phyloP scores from a whole-genome alignment of 23 red algal genomes.

The Gracilariopsis chorda region DNA sequence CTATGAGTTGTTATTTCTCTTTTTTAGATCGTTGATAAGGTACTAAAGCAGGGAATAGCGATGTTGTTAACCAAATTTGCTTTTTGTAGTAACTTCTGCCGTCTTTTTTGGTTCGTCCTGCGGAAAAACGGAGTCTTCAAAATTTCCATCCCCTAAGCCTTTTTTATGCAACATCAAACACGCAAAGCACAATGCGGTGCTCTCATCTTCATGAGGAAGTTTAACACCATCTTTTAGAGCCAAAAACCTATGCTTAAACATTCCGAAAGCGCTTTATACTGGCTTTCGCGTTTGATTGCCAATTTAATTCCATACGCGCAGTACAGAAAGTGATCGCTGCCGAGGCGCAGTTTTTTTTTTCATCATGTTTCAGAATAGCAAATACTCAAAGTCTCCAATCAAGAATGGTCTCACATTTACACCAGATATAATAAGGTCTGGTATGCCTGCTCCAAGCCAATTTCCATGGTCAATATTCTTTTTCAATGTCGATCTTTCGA shows the following conservation, averaged over 20 bases:
- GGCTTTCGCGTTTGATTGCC: not conserved
- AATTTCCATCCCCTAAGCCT: too few relatives aligned
- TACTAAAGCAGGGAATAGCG: constrained; percentile 1
- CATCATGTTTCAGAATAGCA: not conserved
- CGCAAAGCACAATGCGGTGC: not conserved
- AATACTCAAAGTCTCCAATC: constrained; percentile 13
- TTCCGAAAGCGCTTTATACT: constrained; percentile 14
- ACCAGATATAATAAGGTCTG: not conserved
- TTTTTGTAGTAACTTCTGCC: not conserved
- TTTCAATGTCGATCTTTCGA: not conserved
- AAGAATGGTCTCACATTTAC: not conserved
- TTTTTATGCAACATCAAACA: too few relatives aligned
- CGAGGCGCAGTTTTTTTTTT: not conserved
- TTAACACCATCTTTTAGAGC: not conserved
- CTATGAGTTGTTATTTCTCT: not conserved
- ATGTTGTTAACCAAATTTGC: not conserved
- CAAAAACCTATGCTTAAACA: constrained; percentile 15
- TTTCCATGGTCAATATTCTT: not conserved
- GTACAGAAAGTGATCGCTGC: not conserved
- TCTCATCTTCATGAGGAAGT: constrained; percentile 22
- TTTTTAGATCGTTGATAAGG: not conserved
- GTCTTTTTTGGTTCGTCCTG: not conserved
- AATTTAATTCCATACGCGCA: not conserved
- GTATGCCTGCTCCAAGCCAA: constrained; percentile 11
- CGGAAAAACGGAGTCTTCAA: too few relatives aligned